These are phyloP conservation scores for Raffaelea albimanens DNA, from an alignment of 2,329 filamentous ascomycete genomes.

Conservation along the genomic window DNA sequence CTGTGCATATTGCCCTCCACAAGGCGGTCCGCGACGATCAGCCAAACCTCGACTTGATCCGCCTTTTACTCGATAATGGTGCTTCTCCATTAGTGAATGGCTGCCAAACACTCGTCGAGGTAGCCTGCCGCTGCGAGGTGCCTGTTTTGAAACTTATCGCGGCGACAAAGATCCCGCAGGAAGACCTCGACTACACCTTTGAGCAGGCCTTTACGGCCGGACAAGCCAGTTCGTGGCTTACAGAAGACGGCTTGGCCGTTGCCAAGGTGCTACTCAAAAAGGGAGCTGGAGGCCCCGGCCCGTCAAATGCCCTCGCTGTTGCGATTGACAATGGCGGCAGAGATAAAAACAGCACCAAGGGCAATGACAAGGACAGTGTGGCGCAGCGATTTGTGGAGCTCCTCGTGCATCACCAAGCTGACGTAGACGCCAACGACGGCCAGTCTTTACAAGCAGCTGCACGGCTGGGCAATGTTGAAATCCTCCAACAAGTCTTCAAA, in stretches of 20 bases:
- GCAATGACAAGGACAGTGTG: slow-evolving; percentile 23
- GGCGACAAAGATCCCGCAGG: slow-evolving; percentile 26
- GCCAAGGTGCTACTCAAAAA: slow-evolving; percentile 38
- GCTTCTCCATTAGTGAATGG: slow-evolving; percentile 42
- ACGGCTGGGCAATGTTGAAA: slow-evolving; percentile 36
- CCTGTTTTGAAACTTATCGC: slow-evolving; percentile 30
- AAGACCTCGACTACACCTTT: slow-evolving; percentile 37
- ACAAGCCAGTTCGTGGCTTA: slow-evolving; percentile 35
- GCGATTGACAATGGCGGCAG: slow-evolving; percentile 32
- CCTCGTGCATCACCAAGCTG: slow-evolving; percentile 29
- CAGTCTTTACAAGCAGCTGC: slow-evolving; percentile 45
- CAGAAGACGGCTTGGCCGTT: slow-evolving; percentile 33
- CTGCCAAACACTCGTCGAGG: slow-evolving; percentile 43
- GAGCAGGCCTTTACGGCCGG: slow-evolving; percentile 32
- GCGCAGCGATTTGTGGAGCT: slow-evolving; percentile 36
- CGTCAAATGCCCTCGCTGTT: slow-evolving; percentile 34
- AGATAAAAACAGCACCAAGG: no score
- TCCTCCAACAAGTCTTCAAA: slow-evolving; percentile 40
- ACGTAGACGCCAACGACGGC: slow-evolving; percentile 41
- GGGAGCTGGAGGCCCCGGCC: slow-evolving; percentile 34
- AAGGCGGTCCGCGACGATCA: slow-evolving; percentile 42
- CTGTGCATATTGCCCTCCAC: slow-evolving; percentile 39
- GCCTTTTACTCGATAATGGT: slow-evolving; percentile 38
- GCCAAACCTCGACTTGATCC: slow-evolving; percentile 35
- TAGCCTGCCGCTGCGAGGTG: slow-evolving; percentile 28